Evolutionary conservation across 495 filamentous ascomycete species (phyloP).

Genomic region (Chlorociboria aeruginascens): DNA sequence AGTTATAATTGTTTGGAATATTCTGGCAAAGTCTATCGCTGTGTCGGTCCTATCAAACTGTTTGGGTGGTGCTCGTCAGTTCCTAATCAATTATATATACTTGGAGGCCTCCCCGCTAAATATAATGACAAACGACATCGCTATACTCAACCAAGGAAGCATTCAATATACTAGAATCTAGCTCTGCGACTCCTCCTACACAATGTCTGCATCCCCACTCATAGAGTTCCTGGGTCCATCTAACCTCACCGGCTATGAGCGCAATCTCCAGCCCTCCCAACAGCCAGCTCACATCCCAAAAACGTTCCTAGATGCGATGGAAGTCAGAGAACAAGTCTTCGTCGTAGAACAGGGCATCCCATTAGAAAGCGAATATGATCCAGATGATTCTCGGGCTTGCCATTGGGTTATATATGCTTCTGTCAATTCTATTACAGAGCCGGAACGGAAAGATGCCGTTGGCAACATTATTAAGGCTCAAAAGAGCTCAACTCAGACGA

Average conservation of each 20-base stretch:
- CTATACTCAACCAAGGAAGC: no score
- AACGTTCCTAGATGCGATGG: conserved; percentile 65
- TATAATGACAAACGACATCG: no score
- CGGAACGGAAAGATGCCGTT: conserved; percentile 22
- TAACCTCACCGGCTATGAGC: conserved; percentile 33
- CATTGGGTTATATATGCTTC: conserved; percentile 71
- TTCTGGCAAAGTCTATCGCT: no score
- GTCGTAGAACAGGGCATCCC: conserved; percentile 62
- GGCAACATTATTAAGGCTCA: conserved; percentile 18
- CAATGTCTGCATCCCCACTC: conserved; percentile 28
- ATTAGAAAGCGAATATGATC: conserved; percentile 60
- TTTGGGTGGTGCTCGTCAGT: no score
- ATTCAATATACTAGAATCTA: no score
- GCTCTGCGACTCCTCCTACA: background rate
- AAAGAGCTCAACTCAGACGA: conserved; percentile 23
- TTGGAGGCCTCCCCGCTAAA: no score
- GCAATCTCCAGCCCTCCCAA: conserved; percentile 24
- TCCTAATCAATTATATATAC: no score
- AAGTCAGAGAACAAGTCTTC: conserved; percentile 66
- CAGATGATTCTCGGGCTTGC: conserved; percentile 62
- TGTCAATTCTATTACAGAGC: conserved; percentile 16
- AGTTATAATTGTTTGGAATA: no score
- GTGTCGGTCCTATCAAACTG: no score
- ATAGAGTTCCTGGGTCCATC: conserved; percentile 36
- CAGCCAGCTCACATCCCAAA: conserved; percentile 39